These are phyloP conservation scores for Fonsecaea nubica DNA, from an alignment of 2,329 filamentous ascomycete species.

Conservation along the genomic window DNA sequence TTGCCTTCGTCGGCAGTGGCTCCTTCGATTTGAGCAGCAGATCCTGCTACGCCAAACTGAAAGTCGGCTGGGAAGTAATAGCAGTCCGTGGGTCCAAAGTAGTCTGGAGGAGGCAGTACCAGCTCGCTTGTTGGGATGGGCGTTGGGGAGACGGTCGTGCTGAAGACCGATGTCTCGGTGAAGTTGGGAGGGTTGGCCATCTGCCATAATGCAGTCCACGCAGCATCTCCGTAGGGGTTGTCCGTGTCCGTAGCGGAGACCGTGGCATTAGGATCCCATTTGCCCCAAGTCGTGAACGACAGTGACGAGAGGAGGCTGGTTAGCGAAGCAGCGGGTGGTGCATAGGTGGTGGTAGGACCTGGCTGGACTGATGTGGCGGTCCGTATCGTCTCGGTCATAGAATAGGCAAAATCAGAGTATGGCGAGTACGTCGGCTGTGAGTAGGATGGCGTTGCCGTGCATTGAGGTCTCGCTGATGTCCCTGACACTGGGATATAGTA, in stretches of 20 bases:
- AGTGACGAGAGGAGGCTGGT: constrained; percentile 40
- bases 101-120: constrained; percentile 61
- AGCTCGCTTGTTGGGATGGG: constrained; percentile 62
- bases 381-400: constrained; percentile 43
- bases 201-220: constrained; percentile 48
- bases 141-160: constrained; percentile 61
- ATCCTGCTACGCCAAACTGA: constrained; percentile 52
- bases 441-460: constrained; percentile 24
- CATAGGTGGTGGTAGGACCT: constrained; percentile 44
- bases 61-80: constrained; percentile 49
- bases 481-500: constrained; percentile 43
- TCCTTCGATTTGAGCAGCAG: constrained; percentile 55
- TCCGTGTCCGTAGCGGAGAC: constrained; percentile 41
- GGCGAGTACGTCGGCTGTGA: constrained; percentile 39
- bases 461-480: constrained; percentile 41
- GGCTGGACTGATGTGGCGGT: constrained; percentile 45
- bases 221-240: constrained; percentile 47
- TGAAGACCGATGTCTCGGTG: constrained; percentile 48
- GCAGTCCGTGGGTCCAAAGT: constrained; percentile 51
- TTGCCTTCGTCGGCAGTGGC: constrained; percentile 50
- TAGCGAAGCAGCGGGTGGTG: constrained; percentile 40
- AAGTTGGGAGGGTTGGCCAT: constrained; percentile 44
- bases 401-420: constrained; percentile 43
- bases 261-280: constrained; percentile 45
- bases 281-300: constrained; percentile 46